A percentile compares a stretch with the other conserved stretches of the same genome.
Evolutionary conservation across 2,329 filamentous ascomycete genomes (phyloP).

Genomic region (Capronia coronata): DNA sequence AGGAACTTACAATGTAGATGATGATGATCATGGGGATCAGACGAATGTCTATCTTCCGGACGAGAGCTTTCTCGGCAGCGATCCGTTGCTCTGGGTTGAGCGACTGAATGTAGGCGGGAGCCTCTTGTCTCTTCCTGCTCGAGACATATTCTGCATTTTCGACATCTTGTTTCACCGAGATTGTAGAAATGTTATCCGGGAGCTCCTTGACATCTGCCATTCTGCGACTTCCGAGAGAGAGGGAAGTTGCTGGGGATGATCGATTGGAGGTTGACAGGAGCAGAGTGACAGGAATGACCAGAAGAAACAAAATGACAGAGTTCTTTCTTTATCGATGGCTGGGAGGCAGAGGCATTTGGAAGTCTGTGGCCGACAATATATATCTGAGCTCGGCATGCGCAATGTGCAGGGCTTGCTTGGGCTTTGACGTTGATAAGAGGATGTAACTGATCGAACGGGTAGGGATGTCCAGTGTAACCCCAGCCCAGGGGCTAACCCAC

Average conservation of each 20-base stretch:
- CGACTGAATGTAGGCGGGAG: slow-evolving; percentile 17
- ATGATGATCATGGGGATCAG: slow-evolving; percentile 63
- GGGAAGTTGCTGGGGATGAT: no score
- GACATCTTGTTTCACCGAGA: slow-evolving; percentile 1
- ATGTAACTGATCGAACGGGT: no score
- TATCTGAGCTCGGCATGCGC: no score
- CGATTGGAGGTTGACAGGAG: no score
- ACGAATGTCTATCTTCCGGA: slow-evolving; percentile 64
- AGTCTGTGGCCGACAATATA: no score
- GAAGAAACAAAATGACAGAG: no score
- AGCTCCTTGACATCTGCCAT: neutral
- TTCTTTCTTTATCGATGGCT: no score
- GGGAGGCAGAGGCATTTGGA: no score
- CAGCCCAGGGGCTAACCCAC: neutral
- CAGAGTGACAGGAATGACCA: no score
- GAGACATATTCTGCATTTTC: slow-evolving; percentile 4
- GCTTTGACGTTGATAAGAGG: no score
- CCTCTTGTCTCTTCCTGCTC: slow-evolving; percentile 1
- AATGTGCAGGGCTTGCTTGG: no score
- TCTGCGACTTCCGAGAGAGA: no score
- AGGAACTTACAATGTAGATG: slow-evolving; percentile 64
- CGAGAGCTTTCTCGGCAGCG: slow-evolving; percentile 52
- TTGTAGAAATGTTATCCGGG: neutral
- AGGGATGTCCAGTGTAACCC: neutral
- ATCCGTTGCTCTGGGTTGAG: slow-evolving; percentile 46